These are phyloP conservation scores for Rhytidhysteron rufulum DNA, from an alignment of 2,329 filamentous ascomycete genomes.

Conservation along the genomic window DNA sequence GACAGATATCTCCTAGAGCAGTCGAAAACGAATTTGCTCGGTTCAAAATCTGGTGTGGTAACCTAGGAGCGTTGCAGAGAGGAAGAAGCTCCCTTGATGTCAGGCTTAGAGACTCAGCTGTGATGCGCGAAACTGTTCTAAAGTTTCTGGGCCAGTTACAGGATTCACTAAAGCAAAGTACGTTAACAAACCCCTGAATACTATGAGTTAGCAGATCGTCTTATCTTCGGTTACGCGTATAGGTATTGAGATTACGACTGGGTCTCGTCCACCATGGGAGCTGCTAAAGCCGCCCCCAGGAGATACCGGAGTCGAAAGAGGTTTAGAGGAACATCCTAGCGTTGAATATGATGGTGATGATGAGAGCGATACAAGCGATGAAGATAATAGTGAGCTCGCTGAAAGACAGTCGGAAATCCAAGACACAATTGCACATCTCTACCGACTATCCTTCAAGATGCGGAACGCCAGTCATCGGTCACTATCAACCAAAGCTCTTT, in stretches of 20 bases:
- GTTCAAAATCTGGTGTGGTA: slow-evolving; percentile 4
- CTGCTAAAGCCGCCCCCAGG: not conserved
- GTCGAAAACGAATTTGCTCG: slow-evolving; percentile 1
- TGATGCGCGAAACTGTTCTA: not conserved
- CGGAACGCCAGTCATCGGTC: slow-evolving; percentile 2
- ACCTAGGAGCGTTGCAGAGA: slow-evolving; percentile 1
- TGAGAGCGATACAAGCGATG: not conserved
- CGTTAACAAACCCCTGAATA: too few relatives aligned
- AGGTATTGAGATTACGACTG: not conserved
- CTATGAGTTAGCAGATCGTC: too few relatives aligned
- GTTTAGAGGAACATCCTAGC: not conserved
- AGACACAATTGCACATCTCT: slow-evolving; percentile 2
- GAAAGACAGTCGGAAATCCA: not conserved
- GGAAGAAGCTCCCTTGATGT: not conserved
- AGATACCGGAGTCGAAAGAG: not conserved
- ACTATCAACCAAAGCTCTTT: slow-evolving; percentile 1
- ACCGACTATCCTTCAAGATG: slow-evolving; percentile 6
- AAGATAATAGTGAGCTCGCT: slow-evolving; percentile 1
- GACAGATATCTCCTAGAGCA: not conserved
- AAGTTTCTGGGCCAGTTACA: slow-evolving; percentile 1
- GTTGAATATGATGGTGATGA: not conserved
- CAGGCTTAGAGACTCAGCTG: slow-evolving; percentile 1
- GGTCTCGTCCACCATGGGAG: not conserved
- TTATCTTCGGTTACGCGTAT: not conserved
- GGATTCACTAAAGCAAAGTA: not conserved